Evolutionary conservation across 2,329 filamentous ascomycete genomes (phyloP).

Genomic region (Alternaria angustiovoidea): DNA sequence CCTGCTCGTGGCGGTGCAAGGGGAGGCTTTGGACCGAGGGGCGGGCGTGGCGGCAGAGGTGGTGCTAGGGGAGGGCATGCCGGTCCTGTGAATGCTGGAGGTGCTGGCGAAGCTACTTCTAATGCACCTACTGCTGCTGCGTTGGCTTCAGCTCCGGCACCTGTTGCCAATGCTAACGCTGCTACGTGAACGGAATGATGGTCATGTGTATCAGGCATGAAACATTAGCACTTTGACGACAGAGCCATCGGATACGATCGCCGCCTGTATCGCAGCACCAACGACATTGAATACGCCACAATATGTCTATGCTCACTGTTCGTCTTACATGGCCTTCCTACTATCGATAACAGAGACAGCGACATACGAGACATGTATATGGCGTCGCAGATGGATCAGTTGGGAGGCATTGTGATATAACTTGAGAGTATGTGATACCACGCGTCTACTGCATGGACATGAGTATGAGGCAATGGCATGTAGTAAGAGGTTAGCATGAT

Average conservation of each 20-base stretch:
- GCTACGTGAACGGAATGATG: slow-evolving; percentile 6
- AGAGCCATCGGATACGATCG: background rate
- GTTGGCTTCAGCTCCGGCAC: slow-evolving; percentile 9
- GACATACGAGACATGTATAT: background rate
- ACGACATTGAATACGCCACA: background rate
- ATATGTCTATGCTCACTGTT: background rate
- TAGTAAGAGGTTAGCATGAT: background rate
- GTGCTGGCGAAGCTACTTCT: slow-evolving; percentile 20
- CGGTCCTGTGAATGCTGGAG: slow-evolving; percentile 16
- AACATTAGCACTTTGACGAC: background rate
- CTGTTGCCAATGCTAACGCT: slow-evolving; percentile 17
- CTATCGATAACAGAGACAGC: background rate
- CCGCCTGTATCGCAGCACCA: background rate
- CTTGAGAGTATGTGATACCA: background rate
- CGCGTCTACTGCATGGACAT: background rate
- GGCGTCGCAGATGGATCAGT: too few species aligned
- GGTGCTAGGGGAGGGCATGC: slow-evolving; percentile 40
- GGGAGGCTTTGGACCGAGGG: slow-evolving; percentile 44
- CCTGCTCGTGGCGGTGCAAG: slow-evolving; percentile 42
- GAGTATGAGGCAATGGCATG: background rate
- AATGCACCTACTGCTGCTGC: slow-evolving; percentile 5
- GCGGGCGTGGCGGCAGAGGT: slow-evolving; percentile 47
- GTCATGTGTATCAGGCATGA: background rate
- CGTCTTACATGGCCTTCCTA: slow-evolving; percentile 1
- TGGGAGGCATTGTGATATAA: background rate